phyloP scores from a whole-genome alignment of 129 eudicot species.

The Ambrosia artemisiifolia region DNA sequence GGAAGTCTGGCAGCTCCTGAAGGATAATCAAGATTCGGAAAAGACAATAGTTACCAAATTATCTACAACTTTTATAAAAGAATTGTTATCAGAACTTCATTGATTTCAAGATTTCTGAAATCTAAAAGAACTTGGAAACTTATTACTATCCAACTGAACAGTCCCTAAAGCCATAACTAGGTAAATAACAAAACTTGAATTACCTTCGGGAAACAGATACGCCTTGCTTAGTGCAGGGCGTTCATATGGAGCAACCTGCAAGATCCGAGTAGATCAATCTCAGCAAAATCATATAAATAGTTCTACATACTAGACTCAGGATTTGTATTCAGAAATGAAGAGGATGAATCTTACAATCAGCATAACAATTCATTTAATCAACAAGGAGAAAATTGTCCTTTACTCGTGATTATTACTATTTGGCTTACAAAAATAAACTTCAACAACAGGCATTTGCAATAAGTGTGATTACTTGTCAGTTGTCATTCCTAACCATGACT shows the following conservation, averaged over 20 bases:
- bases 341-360: background rate
- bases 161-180: background rate
- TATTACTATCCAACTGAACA: background rate
- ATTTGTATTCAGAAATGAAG: background rate
- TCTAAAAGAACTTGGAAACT: background rate
- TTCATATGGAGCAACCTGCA: constrained; percentile 99
- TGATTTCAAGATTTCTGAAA: background rate
- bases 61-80: background rate
- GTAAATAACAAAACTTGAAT: constrained; percentile 9
- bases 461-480: background rate
- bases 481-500: background rate
- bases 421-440: background rate
- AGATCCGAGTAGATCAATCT: constrained; percentile 19
- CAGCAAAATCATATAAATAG: constrained; percentile 12
- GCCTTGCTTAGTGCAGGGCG: constrained; percentile 99
- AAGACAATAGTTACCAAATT: background rate
- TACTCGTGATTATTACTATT: background rate
- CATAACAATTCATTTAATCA: background rate
- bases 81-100: background rate
- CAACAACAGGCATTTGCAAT: background rate
- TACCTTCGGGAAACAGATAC: constrained; percentile 91
- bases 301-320: background rate
- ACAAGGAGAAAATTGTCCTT: background rate
- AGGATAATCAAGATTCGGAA: constrained; percentile 3
- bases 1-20: constrained; percentile 96